These are phyloP conservation scores for Penicillium argentinense DNA, from an alignment of 495 filamentous ascomycete species.

Conservation along the genomic window DNA sequence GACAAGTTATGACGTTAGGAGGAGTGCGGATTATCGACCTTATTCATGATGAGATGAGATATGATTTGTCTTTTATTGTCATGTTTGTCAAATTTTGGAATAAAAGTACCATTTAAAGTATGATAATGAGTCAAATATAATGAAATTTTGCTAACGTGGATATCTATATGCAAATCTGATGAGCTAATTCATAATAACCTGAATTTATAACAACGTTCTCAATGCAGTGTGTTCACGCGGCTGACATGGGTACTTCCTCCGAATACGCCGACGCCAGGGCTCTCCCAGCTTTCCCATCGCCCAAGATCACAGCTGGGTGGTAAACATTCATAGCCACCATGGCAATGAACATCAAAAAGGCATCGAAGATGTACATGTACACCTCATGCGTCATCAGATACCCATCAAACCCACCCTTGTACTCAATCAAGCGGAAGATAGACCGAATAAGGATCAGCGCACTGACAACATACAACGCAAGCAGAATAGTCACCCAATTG, in stretches of 20 bases:
- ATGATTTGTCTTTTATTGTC: slow-evolving; percentile 12
- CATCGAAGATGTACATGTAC: slow-evolving; percentile 64
- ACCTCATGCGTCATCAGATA: slow-evolving; percentile 54
- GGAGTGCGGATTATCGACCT: slow-evolving; percentile 20
- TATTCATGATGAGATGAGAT: slow-evolving; percentile 18
- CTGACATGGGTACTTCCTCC: slow-evolving; percentile 8
- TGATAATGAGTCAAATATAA: too few relatives aligned
- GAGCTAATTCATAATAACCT: too few relatives aligned
- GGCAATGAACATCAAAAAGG: slow-evolving; percentile 54
- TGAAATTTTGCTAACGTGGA: too few relatives aligned
- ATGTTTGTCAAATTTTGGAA: too few relatives aligned
- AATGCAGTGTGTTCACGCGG: neutral
- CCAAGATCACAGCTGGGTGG: slow-evolving; percentile 29
- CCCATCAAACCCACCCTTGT: slow-evolving; percentile 53
- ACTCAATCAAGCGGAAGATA: slow-evolving; percentile 65
- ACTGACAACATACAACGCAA: slow-evolving; percentile 52
- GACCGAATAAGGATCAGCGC: slow-evolving; percentile 60
- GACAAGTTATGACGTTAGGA: slow-evolving; percentile 20
- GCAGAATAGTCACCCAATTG: slow-evolving; percentile 52
- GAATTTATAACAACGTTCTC: too few relatives aligned
- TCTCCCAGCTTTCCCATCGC: slow-evolving; percentile 19
- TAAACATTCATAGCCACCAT: slow-evolving; percentile 51
- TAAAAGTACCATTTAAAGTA: too few relatives aligned
- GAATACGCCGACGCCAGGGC: slow-evolving; percentile 1
- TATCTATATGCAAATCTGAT: too few relatives aligned